Conservation (phyloP, 225 moss, liverwort and hornwort species). For the Antitrichia curtipendula region DNA sequence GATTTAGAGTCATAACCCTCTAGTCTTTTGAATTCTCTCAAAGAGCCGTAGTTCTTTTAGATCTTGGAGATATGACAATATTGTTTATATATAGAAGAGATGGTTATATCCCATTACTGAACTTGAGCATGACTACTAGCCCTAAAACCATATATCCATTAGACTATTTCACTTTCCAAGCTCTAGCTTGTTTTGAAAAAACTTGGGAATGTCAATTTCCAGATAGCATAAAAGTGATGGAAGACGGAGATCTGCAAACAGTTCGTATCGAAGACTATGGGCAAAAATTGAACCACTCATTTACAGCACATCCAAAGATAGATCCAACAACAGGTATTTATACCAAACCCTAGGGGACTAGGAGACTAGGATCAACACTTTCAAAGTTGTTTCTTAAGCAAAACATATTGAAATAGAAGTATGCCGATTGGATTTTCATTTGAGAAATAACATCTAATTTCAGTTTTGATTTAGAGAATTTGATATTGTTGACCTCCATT, state of each 20-base stretch:
- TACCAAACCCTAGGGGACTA: accelerated
- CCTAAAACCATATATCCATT: not conserved
- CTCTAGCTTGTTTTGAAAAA: not conserved
- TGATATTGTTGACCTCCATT: accelerated
- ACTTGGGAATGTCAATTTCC: not conserved
- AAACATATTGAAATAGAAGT: not conserved
- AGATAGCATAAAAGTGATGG: constrained; percentile 40
- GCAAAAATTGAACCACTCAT: constrained; percentile 28
- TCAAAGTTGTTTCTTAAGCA: not conserved
- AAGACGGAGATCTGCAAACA: constrained; percentile 60
- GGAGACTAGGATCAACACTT: not conserved
- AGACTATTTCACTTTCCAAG: not conserved
- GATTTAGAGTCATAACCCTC: not conserved
- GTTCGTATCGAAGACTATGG: constrained; percentile 36
- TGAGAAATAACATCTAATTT: not conserved
- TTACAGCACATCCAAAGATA: constrained; percentile 66
- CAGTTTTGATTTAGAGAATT: not conserved
- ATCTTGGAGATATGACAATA: not conserved
- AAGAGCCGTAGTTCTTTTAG: not conserved
- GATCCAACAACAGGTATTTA: constrained; percentile 11
- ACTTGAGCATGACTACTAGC: not conserved
- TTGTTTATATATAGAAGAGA: not conserved
- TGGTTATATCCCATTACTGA: accelerated
- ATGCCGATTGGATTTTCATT: not conserved
- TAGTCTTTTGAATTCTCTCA: not conserved